These are phyloP conservation scores for Mesembryanthemum crystallinum DNA, from an alignment of 148 eudicot genomes.

Conservation along the genomic window DNA sequence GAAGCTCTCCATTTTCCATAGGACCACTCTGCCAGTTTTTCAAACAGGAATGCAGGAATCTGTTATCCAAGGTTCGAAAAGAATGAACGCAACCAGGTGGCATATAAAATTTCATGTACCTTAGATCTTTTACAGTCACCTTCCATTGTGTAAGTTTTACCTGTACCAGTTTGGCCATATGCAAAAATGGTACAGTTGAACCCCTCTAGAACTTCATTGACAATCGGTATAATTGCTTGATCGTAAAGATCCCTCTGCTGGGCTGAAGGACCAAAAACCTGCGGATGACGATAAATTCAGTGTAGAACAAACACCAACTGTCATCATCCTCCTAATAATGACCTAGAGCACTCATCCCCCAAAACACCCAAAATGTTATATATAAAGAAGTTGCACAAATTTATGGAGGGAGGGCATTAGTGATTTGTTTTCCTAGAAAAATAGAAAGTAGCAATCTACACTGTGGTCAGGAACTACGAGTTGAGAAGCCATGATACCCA, in stretches of 20 bases:
- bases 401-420: neutral
- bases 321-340: neutral
- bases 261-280: slow-evolving; percentile 96
- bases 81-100: neutral
- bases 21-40: slow-evolving; percentile 55
- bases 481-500: no score
- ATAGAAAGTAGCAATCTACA: neutral
- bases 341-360: neutral
- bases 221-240: slow-evolving; percentile 89
- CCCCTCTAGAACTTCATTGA: slow-evolving; percentile 90
- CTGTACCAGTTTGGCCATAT: slow-evolving; percentile 98
- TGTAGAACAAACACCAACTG: neutral
- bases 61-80: neutral
- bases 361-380: neutral
- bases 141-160: slow-evolving; percentile 99
- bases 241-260: slow-evolving; percentile 83
- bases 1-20: slow-evolving; percentile 80
- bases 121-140: slow-evolving; percentile 86
- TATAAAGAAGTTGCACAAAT: neutral
- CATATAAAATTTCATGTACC: slow-evolving; percentile 34
- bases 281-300: slow-evolving; percentile 10
- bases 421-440: neutral
- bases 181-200: slow-evolving; percentile 98
- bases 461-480: neutral
- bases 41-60: neutral